Conservation (phyloP, 2,329 filamentous ascomycete genomes). For the Hymenoscyphus infarciens region DNA sequence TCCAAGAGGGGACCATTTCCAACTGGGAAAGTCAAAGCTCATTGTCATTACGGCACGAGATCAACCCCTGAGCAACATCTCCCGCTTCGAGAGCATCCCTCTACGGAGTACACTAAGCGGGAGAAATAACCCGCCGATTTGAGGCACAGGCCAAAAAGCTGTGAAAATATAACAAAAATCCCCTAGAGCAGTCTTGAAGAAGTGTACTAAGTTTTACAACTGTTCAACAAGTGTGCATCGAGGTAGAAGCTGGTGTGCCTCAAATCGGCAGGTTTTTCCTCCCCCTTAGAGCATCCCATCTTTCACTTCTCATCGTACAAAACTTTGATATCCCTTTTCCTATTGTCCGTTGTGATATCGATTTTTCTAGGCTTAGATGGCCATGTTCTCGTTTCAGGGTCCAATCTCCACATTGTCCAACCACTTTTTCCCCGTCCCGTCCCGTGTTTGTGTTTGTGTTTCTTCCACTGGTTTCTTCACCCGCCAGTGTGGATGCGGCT, state of each 20-base stretch:
- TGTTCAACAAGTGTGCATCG: too few species aligned
- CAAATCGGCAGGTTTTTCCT: too few species aligned
- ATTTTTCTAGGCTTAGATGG: background rate
- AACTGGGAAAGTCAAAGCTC: conserved; percentile 3
- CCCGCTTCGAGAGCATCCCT: background rate
- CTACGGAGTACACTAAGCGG: too few species aligned
- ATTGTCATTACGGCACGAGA: background rate
- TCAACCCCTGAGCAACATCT: background rate
- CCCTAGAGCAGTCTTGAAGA: too few species aligned
- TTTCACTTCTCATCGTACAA: background rate
- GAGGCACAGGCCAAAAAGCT: too few species aligned
- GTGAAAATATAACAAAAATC: too few species aligned
- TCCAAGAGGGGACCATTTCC: background rate
- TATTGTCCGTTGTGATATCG: background rate
- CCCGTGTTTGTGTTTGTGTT: conserved; percentile 2
- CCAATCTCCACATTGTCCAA: background rate
- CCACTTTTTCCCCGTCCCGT: background rate
- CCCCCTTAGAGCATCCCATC: background rate
- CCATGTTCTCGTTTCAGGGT: background rate
- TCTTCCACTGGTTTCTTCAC: too few species aligned
- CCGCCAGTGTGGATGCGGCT: background rate
- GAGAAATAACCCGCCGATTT: too few species aligned
- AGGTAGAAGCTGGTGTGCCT: too few species aligned
- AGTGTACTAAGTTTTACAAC: too few species aligned
- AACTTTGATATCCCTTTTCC: background rate